These are phyloP conservation scores for Monosporascus sp. DNA, from an alignment of 2,329 filamentous ascomycete species.

Conservation along the genomic window DNA sequence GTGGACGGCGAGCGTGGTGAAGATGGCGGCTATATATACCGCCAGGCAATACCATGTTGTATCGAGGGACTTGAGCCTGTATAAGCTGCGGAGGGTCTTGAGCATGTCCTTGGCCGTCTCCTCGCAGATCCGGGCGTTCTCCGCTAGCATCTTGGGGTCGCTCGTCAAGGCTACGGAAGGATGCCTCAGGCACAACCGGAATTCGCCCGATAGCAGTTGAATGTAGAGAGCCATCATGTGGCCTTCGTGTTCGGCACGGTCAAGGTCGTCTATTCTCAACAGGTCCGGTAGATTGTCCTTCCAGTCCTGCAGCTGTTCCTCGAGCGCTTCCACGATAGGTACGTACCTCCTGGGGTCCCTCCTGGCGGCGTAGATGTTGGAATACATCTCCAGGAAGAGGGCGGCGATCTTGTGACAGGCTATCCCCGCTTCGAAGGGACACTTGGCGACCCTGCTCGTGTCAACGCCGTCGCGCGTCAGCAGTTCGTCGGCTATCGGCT, in stretches of 20 bases:
- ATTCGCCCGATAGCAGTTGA: constrained; percentile 50
- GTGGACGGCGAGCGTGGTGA: constrained; percentile 64
- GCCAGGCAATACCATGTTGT: constrained; percentile 74
- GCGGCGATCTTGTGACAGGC: constrained; percentile 60
- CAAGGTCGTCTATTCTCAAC: constrained; percentile 43
- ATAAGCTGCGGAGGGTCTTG: constrained; percentile 51
- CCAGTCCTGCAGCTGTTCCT: constrained; percentile 59
- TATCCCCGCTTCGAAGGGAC: constrained; percentile 62
- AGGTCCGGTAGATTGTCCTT: constrained; percentile 58
- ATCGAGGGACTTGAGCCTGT: constrained; percentile 63
- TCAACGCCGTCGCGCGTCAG: constrained; percentile 61
- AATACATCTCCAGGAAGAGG: constrained; percentile 68
- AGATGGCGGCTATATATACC: constrained; percentile 67
- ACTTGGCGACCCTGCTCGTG: constrained; percentile 49
- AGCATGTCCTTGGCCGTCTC: constrained; percentile 62
- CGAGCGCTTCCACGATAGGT: constrained; percentile 57
- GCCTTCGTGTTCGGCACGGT: constrained; percentile 34
- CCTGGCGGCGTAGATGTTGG: constrained; percentile 67
- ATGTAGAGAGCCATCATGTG: constrained; percentile 50
- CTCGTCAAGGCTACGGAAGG: constrained; percentile 54
- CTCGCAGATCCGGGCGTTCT: constrained; percentile 62
- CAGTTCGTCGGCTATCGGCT: constrained; percentile 65
- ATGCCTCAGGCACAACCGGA: constrained; percentile 55
- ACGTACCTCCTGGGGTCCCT: constrained; percentile 60
- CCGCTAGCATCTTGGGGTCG: constrained; percentile 51